Conservation (phyloP, 768 basidiomycete genomes). For the Tylopilus plumbeoviolaceoides region DNA sequence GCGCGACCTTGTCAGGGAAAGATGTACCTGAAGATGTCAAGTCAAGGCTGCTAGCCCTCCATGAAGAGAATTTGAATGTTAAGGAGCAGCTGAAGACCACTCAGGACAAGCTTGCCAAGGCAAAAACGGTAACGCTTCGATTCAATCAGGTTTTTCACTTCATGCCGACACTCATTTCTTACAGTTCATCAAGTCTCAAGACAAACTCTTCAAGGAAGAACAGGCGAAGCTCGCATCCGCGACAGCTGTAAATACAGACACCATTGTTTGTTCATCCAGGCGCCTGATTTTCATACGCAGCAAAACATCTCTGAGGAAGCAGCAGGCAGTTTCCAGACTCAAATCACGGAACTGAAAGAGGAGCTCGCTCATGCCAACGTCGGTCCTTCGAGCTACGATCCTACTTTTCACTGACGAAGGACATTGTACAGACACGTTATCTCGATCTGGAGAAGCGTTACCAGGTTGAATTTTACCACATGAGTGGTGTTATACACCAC, state of each 20-base stretch:
- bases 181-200: conserved; percentile 91
- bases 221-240: conserved; percentile 53
- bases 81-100: conserved; percentile 68
- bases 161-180: not conserved
- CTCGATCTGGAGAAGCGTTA: conserved; percentile 59
- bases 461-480: conserved; percentile 72
- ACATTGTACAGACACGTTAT: conserved; percentile 39
- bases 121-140: conserved; percentile 52
- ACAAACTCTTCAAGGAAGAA: conserved; percentile 83
- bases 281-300: conserved; percentile 6
- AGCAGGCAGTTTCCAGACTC: conserved; percentile 58
- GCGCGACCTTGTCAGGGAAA: conserved; percentile 70
- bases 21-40: conserved; percentile 83
- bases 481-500: conserved; percentile 72
- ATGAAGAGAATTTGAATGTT: conserved; percentile 70
- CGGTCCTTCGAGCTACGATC: not conserved
- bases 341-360: conserved; percentile 63
- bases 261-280: not conserved
- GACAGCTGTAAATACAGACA: conserved; percentile 38
- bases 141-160: not conserved
- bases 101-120: conserved; percentile 77
- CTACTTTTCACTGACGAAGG: conserved; percentile 1
- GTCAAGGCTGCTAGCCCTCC: conserved; percentile 63
- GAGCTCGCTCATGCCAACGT: conserved; percentile 60
- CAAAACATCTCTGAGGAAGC: conserved; percentile 68